Percentiles rank a stretch among this genome's conserved stretches.
Evolutionary conservation across 2,329 filamentous ascomycete species (phyloP).

Genomic region (Ceratocystis cubensis): DNA sequence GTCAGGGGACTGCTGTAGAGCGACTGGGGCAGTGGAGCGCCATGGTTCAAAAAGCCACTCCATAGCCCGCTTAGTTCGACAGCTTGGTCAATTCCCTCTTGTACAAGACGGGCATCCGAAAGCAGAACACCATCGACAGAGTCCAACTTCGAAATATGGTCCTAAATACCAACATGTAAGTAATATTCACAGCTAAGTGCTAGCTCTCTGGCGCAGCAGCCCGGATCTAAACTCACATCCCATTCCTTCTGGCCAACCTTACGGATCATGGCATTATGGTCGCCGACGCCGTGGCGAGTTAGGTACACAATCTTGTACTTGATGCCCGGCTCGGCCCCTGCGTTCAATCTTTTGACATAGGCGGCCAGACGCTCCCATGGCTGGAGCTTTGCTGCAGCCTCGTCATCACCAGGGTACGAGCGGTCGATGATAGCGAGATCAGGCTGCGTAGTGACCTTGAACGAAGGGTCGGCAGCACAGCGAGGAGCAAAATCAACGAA

Average conservation of each 20-base stretch:
- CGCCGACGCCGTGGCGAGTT: conserved; percentile 46
- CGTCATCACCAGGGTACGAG: conserved; percentile 29
- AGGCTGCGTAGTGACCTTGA: conserved; percentile 32
- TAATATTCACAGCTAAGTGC: too few species aligned
- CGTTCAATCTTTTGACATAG: conserved; percentile 38
- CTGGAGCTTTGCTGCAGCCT: conserved; percentile 26
- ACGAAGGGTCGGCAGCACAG: conserved; percentile 25
- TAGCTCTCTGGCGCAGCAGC: not conserved
- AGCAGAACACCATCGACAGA: conserved; percentile 31
- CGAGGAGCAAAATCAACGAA: conserved; percentile 35
- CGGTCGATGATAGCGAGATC: conserved; percentile 43
- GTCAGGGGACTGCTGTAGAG: conserved; percentile 48
- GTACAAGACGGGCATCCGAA: conserved; percentile 39
- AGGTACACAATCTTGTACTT: conserved; percentile 43
- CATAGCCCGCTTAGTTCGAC: conserved; percentile 40
- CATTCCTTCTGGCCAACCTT: conserved; percentile 45
- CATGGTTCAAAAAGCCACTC: conserved; percentile 32
- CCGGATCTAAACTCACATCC: conserved; percentile 32
- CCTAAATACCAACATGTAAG: conserved; percentile 22
- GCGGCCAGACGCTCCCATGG: conserved; percentile 42
- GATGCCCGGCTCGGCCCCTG: conserved; percentile 31
- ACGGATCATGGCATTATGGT: conserved; percentile 38
- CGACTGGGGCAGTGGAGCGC: conserved; percentile 40
- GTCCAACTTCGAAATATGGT: conserved; percentile 31
- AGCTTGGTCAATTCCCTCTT: conserved; percentile 42